Evolutionary conservation across 2,329 filamentous ascomycete genomes (phyloP).

Genomic region (Alternaria burnsii): DNA sequence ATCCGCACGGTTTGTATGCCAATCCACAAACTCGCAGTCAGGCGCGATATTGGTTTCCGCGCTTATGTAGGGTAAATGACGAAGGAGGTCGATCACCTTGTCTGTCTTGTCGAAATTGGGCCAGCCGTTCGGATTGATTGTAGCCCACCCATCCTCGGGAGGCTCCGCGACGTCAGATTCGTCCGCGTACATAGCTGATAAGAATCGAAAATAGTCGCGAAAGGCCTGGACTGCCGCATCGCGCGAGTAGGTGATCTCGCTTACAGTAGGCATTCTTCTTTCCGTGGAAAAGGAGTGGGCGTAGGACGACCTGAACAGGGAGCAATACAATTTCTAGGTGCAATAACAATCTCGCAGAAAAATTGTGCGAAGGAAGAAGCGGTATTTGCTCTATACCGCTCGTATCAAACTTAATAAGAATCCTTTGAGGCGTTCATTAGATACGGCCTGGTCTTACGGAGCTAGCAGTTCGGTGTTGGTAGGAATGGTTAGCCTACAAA

Average conservation of each 20-base stretch:
- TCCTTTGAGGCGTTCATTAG: too few relatives aligned
- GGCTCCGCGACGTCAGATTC: slow-evolving; percentile 13
- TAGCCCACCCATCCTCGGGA: slow-evolving; percentile 18
- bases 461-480: background rate
- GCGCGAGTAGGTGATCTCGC: slow-evolving; percentile 21
- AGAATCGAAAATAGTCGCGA: slow-evolving; percentile 18
- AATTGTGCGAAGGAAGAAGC: background rate
- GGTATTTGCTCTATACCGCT: background rate
- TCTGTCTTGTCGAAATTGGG: slow-evolving; percentile 13
- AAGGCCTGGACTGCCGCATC: slow-evolving; percentile 14
- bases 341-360: background rate
- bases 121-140: slow-evolving; percentile 10
- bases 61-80: slow-evolving; percentile 8
- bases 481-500: background rate
- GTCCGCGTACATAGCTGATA: slow-evolving; percentile 24
- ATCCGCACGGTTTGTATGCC: background rate
- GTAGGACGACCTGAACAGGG: background rate
- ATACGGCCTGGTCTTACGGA: too few relatives aligned
- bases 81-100: slow-evolving; percentile 22
- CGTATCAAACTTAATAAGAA: too few relatives aligned
- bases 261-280: background rate
- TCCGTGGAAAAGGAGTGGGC: background rate
- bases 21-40: slow-evolving; percentile 5
- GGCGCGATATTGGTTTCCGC: slow-evolving; percentile 6
- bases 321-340: background rate